These are phyloP conservation scores for Stipa capillata DNA, from an alignment of 176 grass and related monocot genomes.

Conservation along the genomic window DNA sequence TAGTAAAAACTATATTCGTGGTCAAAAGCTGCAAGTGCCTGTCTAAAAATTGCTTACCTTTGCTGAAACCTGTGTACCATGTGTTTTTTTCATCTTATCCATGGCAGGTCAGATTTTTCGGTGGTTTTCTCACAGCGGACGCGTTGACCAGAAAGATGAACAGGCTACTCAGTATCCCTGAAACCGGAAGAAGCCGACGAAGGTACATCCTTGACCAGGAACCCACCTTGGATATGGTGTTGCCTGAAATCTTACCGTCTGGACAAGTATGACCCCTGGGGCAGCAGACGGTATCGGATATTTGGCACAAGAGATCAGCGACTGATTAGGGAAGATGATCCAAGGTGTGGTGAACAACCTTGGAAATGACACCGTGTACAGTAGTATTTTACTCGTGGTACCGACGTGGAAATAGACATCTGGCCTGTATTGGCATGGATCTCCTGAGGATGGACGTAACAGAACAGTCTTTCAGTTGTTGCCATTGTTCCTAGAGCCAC, in stretches of 20 bases:
- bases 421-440: not conserved
- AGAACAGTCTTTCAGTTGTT: not conserved
- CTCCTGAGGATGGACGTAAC: not conserved
- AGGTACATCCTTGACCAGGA: constrained; percentile 16
- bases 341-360: not conserved
- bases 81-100: constrained; percentile 10
- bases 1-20: not conserved
- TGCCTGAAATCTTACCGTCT: constrained; percentile 55
- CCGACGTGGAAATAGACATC: not conserved
- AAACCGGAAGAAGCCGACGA: constrained; percentile 30
- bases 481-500: not conserved
- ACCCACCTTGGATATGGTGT: constrained; percentile 79
- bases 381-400: not conserved
- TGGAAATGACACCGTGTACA: too few species aligned
- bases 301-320: constrained; percentile 39
- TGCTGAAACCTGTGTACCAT: not conserved
- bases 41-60: not conserved
- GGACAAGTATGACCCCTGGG: constrained; percentile 44
- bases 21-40: not conserved
- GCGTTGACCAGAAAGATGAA: constrained; percentile 50
- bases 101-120: constrained; percentile 67
- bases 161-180: constrained; percentile 50
- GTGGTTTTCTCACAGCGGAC: constrained; percentile 25
- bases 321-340: constrained; percentile 19
- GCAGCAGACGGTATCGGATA: constrained; percentile 52